Base-by-base conservation (phyloP, 2,329 filamentous ascomycete species). In the Alternaria brassicae region DNA sequence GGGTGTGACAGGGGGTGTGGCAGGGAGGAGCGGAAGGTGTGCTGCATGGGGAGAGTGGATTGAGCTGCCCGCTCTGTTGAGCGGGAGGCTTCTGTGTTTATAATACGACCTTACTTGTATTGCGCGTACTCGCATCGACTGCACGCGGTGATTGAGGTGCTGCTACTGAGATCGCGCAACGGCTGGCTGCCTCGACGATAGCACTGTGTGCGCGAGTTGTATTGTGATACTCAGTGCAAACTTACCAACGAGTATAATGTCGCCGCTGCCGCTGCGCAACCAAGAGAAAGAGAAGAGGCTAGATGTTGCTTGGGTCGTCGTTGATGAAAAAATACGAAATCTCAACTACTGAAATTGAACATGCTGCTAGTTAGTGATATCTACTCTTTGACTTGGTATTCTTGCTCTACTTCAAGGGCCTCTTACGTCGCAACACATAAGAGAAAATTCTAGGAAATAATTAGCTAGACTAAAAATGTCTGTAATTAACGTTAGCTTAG, bases 1-100 rank as follows among this genome's bases (percentile, higher is more conserved):
- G 30, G 23, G 3, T 80, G 78, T 65, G 73, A 76, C 56, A 67
- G 66, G 32, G 66, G 57, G 15, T 1, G 36, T 6, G n/a, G 4
- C 0, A n/a, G 17, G 34, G 2, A 9, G 34, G 12, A 1, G 28
- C 27, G 6, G 17, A 57, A 23, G 34, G 19, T 54, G 37, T n/a
- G n/a, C n/a, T n/a, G n/a, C n/a, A 50, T 8, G 59, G 66, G 54
- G 45, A 61, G 56, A 5, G 6, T 30, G 12, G 56, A 8, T 61
- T 74, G 12, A 71, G 55, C 45, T 77, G 75, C 61, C 62, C 62
- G 48, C 49, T 75, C 60, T 76, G 73, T 73, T 65, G 50, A 69
- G 69, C 66, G 56, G 19, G 21, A n/a, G n/a, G n/a, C n/a, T n/a
- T n/a, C n/a, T n/a, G 4, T 5, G n/a, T 36, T 48, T 10, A 6